Percentiles rank a stretch among this genome's conserved stretches.
These are phyloP conservation scores for Cercospora brassicicola DNA, from an alignment of 2,329 filamentous ascomycete genomes.

Conservation along the genomic window DNA sequence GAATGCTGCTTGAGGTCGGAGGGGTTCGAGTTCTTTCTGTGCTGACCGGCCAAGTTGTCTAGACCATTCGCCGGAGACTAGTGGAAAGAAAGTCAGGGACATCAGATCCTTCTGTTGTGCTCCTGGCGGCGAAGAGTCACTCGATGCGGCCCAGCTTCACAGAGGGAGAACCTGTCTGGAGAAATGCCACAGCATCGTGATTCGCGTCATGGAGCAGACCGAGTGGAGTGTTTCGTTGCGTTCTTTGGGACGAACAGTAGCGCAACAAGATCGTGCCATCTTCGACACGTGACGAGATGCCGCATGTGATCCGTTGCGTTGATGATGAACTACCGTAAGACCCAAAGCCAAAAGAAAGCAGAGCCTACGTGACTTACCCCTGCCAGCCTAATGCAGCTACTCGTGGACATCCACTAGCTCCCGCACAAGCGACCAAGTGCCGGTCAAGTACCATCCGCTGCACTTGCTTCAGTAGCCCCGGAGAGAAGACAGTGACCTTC, in stretches of 20 bases:
- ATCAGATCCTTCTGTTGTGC: not conserved
- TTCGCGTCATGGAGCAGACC: not conserved
- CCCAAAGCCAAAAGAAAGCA: not conserved
- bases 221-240: not conserved
- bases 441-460: not conserved
- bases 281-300: not conserved
- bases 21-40: not conserved
- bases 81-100: not conserved
- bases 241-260: not conserved
- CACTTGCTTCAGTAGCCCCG: not conserved
- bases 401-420: slow-evolving; percentile 1
- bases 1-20: not conserved
- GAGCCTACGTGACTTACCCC: not conserved
- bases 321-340: not conserved
- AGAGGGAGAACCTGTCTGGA: not conserved
- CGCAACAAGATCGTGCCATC: not conserved
- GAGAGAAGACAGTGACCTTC: not conserved
- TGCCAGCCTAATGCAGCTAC: not conserved
- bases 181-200: not conserved
- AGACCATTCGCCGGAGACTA: not conserved
- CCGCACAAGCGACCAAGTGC: not conserved
- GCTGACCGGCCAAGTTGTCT: not conserved
- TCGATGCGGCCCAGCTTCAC: not conserved
- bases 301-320: not conserved
- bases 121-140: not conserved